Percentiles rank a stretch among this genome's conserved stretches.
Conservation (phyloP, 306 rosid species). For the Casuarina cunninghamiana region DNA sequence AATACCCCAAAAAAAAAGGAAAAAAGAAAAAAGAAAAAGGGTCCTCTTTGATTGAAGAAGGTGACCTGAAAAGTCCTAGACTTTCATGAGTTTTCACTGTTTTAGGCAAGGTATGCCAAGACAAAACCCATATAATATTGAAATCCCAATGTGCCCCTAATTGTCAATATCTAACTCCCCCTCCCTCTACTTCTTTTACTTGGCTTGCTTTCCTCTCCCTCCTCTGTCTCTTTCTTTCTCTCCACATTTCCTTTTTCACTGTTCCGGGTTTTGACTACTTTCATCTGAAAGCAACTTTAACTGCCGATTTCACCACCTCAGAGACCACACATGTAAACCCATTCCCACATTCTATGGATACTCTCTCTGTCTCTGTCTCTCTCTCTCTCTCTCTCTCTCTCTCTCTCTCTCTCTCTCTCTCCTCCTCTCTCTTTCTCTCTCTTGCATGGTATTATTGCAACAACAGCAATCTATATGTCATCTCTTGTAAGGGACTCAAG, state of each 20-base stretch:
- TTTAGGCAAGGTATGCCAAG: constrained; percentile 62
- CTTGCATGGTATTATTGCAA: constrained; percentile 43
- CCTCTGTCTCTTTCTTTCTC: neutral
- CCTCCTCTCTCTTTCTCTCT: constrained; percentile 3
- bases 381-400: neutral
- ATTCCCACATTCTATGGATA: constrained; percentile 21
- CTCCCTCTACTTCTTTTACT: neutral
- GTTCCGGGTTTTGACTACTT: constrained; percentile 51
- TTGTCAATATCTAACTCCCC: constrained; percentile 38
- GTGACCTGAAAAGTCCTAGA: constrained; percentile 68
- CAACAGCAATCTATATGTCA: constrained; percentile 28
- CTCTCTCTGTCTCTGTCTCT: neutral
- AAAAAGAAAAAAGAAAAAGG: constrained; percentile 29
- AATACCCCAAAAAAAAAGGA: constrained; percentile 7
- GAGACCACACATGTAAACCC: neutral
- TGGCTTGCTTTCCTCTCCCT: neutral
- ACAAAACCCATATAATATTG: constrained; percentile 38
- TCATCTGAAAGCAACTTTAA: constrained; percentile 52
- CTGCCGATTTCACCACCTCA: constrained; percentile 45
- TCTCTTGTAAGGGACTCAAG: constrained; percentile 51
- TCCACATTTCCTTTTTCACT: constrained; percentile 46
- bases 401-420: neutral
- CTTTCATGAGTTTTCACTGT: constrained; percentile 89
- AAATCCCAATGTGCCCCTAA: constrained; percentile 55
- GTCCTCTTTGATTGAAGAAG: constrained; percentile 73